Evolutionary conservation across 2,329 filamentous ascomycete species (phyloP), one percentile per base, ranked within the genome.

Genomic region (Neofusicoccum parvum): DNA sequence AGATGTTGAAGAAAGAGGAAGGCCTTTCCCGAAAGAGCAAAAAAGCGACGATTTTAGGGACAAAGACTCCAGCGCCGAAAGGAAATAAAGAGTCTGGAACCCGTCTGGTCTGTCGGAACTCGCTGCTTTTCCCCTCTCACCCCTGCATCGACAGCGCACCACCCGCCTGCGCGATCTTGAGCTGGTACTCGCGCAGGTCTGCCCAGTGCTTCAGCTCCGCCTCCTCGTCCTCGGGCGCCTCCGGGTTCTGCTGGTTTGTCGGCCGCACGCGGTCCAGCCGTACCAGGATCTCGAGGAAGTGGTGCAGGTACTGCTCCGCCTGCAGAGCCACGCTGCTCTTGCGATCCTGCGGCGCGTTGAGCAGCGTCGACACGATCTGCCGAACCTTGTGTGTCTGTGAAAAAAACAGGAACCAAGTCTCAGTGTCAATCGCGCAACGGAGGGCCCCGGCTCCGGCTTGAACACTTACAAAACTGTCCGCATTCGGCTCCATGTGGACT

Each of bases 401-500:
- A 48, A 20, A 48, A 60, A 60, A 60, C 56, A 60, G 56, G 43
- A 60, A 60, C 64, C 51, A 56, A 68, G 15, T 67, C 62, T 37
- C 41, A 58, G 32, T 39, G 41, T 60, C 17, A 54, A 60, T 60
- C 43, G 56, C 56, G 17, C 43, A 48, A 37, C 56, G 27, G 43
- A 60, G 56, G 43, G 41, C 32, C 43, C 9, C 27, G 27, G 41
- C 56, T 48, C 27, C 12, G 34, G 27, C 43, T 23, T 36, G 41
- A 23, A 68, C 65, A 82, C 84, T 79, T 83, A 88, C 87, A 71
- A 89, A 86, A 66, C 85, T 87, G 69, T 85, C 85, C 27, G 86
- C 87, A 68, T 88, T 89, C 10, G 87, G 87, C 75, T 96, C 92
- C 84, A 96, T 90, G 76, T 93, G 93, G 66, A 92, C 87, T 81